A percentile compares a stretch with the other conserved stretches of the same genome.
Evolutionary conservation across 768 basidiomycete genomes (phyloP).

Genomic region (Rhizopogon vinicolor): DNA sequence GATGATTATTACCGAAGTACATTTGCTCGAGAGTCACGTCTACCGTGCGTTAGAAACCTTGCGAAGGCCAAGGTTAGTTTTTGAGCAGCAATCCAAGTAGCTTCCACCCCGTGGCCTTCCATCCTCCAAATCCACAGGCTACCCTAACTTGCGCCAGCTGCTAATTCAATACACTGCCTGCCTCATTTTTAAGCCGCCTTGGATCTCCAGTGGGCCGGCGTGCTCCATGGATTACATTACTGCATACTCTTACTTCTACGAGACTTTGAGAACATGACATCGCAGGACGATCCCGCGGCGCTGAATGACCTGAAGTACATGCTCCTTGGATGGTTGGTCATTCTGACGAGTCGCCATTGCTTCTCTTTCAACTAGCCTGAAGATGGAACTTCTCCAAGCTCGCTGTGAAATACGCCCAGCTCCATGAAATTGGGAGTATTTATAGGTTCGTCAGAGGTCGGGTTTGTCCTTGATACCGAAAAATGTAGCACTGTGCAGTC

Average conservation of each 20-base stretch:
- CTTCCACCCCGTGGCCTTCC: background rate
- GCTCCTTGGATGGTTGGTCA: slow-evolving; percentile 43
- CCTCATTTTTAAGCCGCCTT: slow-evolving; percentile 57
- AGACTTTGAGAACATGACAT: slow-evolving; percentile 84
- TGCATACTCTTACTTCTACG: slow-evolving; percentile 95
- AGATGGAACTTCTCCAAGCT: too few species aligned
- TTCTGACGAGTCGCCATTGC: too few species aligned
- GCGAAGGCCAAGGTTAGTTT: slow-evolving; percentile 77
- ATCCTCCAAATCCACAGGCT: slow-evolving; percentile 41
- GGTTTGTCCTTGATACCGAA: background rate
- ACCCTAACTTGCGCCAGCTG: slow-evolving; percentile 87
- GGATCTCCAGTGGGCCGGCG: slow-evolving; percentile 62
- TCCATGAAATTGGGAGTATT: too few species aligned
- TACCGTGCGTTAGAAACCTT: slow-evolving; percentile 85
- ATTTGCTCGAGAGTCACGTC: slow-evolving; percentile 87
- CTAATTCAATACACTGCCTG: slow-evolving; percentile 92
- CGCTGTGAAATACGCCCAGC: too few species aligned
- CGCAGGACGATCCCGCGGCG: slow-evolving; percentile 72
- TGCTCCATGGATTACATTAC: slow-evolving; percentile 96
- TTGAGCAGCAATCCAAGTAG: background rate
- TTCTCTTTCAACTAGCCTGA: too few species aligned
- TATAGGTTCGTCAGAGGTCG: slow-evolving; percentile 18
- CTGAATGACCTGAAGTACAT: slow-evolving; percentile 93
- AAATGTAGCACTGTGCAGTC: background rate
- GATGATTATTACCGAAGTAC: slow-evolving; percentile 95